Evolutionary conservation across 179 eudicot species (phyloP).

Genomic region (Beta lomatogona): DNA sequence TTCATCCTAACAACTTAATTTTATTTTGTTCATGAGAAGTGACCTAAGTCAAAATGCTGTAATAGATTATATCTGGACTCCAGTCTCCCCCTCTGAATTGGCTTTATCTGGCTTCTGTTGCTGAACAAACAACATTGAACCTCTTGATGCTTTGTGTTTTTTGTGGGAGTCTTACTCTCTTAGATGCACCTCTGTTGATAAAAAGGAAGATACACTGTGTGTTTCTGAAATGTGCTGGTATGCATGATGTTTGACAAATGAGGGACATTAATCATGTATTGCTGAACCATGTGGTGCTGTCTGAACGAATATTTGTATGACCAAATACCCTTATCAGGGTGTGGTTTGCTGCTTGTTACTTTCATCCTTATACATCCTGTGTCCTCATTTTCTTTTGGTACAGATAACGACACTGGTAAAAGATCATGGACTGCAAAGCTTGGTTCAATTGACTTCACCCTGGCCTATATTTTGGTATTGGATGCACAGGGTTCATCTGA

Average conservation of each 20-base stretch:
- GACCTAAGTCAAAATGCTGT: no score
- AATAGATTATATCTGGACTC: no score
- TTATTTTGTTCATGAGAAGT: background rate
- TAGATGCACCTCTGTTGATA: background rate
- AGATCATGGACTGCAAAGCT: slow-evolving; percentile 75
- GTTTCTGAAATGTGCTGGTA: background rate
- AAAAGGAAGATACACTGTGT: background rate
- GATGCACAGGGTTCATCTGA: slow-evolving; percentile 47
- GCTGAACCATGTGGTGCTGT: background rate
- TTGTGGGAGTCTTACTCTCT: background rate
- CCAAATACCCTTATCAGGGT: background rate
- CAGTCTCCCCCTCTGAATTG: no score
- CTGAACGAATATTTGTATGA: background rate
- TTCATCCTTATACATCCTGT: slow-evolving; percentile 5
- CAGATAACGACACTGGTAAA: slow-evolving; percentile 58
- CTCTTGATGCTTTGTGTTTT: background rate
- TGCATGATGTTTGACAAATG: background rate
- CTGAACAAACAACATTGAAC: background rate
- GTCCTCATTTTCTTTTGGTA: slow-evolving; percentile 8
- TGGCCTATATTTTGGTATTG: slow-evolving; percentile 66
- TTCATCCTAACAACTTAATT: background rate
- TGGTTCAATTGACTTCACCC: slow-evolving; percentile 76
- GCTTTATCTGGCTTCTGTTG: background rate
- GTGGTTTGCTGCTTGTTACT: background rate
- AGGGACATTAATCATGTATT: background rate